phyloP scores from a whole-genome alignment of 2,329 filamentous ascomycete species.

The Trichoderma gracile region DNA sequence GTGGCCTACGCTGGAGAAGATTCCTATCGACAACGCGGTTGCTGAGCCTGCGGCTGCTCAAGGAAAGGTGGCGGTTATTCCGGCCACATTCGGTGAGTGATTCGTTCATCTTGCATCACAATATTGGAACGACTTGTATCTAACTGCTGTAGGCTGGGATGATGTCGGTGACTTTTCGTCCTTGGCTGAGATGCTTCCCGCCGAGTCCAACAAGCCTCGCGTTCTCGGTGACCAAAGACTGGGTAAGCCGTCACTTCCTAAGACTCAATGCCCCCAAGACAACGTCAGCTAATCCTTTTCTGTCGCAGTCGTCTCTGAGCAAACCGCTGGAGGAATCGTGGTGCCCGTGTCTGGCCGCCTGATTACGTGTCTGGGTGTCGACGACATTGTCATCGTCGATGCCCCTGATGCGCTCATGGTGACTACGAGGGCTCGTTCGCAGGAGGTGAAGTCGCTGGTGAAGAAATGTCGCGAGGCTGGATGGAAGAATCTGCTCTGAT shows the following conservation, averaged over 20 bases:
- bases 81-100: conserved; percentile 33
- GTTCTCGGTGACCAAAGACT: conserved; percentile 32
- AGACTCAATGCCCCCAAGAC: rapidly evolving
- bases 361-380: conserved; percentile 33
- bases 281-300: background rate
- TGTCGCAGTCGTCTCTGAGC: conserved; percentile 31
- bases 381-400: conserved; percentile 34
- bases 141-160: conserved; percentile 31
- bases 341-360: conserved; percentile 33
- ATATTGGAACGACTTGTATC: background rate
- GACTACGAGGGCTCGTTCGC: conserved; percentile 33
- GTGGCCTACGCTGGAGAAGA: conserved; percentile 33
- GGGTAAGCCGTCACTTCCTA: conserved; percentile 23
- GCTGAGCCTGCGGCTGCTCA: conserved; percentile 34
- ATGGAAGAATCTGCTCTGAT: conserved; percentile 31
- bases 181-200: conserved; percentile 34
- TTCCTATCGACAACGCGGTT: conserved; percentile 35
- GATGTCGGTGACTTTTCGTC: conserved; percentile 36
- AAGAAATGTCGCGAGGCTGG: conserved; percentile 33
- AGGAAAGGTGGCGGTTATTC: conserved; percentile 34
- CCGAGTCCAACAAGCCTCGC: conserved; percentile 32
- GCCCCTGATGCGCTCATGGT: conserved; percentile 35
- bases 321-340: conserved; percentile 34
- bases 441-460: conserved; percentile 34
- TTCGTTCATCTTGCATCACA: background rate